These are phyloP conservation scores for Pichia californica DNA, from an alignment of 805 yeast genomes.

Conservation along the genomic window DNA sequence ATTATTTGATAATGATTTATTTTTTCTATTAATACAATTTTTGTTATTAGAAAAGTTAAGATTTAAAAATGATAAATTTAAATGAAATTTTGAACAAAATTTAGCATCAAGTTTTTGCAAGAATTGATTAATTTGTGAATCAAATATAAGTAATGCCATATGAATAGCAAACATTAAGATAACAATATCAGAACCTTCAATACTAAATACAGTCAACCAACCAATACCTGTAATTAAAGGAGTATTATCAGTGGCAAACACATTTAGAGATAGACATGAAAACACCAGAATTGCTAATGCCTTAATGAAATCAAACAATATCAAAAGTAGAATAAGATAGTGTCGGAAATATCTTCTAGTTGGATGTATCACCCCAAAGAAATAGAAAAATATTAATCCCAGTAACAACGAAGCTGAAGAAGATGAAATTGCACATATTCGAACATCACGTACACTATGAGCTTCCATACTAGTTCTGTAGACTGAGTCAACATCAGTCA, in stretches of 20 bases:
- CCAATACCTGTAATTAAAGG: slow-evolving; percentile 63
- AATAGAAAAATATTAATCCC: slow-evolving; percentile 58
- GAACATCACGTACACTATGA: slow-evolving; percentile 19
- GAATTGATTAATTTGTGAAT: slow-evolving; percentile 21
- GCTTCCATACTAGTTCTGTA: too few relatives aligned
- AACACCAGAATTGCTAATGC: slow-evolving; percentile 62
- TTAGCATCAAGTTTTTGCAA: neutral
- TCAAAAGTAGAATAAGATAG: slow-evolving; percentile 58
- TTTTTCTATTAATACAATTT: too few relatives aligned
- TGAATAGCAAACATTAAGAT: slow-evolving; percentile 79
- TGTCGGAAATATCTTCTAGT: slow-evolving; percentile 59
- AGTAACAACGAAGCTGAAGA: slow-evolving; percentile 42
- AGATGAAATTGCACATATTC: slow-evolving; percentile 42
- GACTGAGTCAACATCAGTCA: too few relatives aligned
- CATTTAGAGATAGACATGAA: slow-evolving; percentile 33
- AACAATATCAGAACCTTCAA: slow-evolving; percentile 83
- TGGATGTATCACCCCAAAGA: slow-evolving; percentile 57
- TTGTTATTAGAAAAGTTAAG: neutral
- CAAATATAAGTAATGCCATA: slow-evolving; percentile 66
- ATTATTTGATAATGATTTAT: too few relatives aligned
- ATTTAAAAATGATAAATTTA: neutral
- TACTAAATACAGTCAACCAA: slow-evolving; percentile 71
- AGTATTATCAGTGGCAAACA: slow-evolving; percentile 6
- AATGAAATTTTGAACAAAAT: neutral
- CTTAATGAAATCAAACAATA: slow-evolving; percentile 70